Conservation (phyloP, 345 rosid genomes). For the Brassica nigra region DNA sequence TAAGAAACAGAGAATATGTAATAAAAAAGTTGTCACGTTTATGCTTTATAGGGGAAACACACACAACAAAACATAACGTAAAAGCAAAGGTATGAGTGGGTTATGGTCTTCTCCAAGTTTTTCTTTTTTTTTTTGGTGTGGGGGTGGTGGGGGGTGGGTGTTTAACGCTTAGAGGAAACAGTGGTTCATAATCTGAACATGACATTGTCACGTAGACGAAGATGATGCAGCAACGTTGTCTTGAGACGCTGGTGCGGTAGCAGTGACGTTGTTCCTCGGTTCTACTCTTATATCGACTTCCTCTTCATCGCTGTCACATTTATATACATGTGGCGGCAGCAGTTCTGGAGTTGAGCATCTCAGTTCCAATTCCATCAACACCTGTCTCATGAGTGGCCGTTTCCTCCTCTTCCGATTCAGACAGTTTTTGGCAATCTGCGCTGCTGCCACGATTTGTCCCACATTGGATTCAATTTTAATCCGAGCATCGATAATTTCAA, state of each 20-base stretch:
- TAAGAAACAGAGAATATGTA: no score
- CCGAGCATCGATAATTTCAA: no score
- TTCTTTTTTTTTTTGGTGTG: no score
- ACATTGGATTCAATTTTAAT: no score
- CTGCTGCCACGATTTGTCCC: no score
- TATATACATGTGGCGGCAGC: not conserved
- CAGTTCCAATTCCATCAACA: slow-evolving; percentile 29
- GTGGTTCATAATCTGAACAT: not conserved
- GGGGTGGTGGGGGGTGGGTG: no score
- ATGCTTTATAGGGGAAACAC: no score
- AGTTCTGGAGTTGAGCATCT: not conserved
- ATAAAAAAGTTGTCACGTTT: no score
- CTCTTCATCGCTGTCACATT: not conserved
- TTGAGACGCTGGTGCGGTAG: not conserved
- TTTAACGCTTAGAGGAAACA: no score
- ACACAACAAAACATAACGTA: no score
- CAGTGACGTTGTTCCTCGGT: not conserved
- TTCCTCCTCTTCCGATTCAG: slow-evolving; percentile 34
- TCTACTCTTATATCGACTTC: not conserved
- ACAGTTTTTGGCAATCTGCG: slow-evolving; percentile 37
- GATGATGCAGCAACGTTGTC: not conserved
- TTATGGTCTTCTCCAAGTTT: no score
- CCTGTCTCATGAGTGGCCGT: slow-evolving; percentile 49
- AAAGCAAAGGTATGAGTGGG: no score
- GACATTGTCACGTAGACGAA: not conserved